Conservation (phyloP, 495 filamentous ascomycete genomes). For the Pseudevernia furfuracea region DNA sequence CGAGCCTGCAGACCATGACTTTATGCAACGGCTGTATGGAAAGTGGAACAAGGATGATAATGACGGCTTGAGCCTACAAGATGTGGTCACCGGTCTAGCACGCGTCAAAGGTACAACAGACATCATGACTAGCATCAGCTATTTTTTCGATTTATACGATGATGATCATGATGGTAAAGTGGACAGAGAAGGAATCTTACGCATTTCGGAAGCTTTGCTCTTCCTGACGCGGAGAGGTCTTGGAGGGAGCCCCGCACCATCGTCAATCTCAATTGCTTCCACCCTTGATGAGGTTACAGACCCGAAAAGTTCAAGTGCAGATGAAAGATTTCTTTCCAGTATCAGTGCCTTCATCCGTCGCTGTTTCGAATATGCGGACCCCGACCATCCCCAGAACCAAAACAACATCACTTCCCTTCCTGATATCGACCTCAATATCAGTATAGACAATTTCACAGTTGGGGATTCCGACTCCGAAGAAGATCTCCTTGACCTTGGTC, state of each 20-base stretch:
- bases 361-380: conserved; percentile 98
- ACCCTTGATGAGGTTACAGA: conserved; percentile 31
- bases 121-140: conserved; percentile 94
- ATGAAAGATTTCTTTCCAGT: conserved; percentile 81
- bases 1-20: conserved; percentile 90
- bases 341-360: conserved; percentile 91
- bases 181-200: conserved; percentile 91
- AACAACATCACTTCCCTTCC: conserved; percentile 21
- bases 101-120: conserved; percentile 85
- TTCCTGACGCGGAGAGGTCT: conserved; percentile 85
- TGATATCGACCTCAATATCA: conserved; percentile 31
- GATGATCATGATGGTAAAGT: conserved; percentile 85
- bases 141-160: conserved; percentile 96
- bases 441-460: conserved; percentile 61
- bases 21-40: conserved; percentile 80
- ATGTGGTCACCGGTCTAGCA: conserved; percentile 85
- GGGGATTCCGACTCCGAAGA: conserved; percentile 68
- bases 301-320: conserved; percentile 39
- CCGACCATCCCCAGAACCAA: conserved; percentile 63
- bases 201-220: conserved; percentile 87
- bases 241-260: conserved; percentile 58
- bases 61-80: conserved; percentile 71
- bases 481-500: conserved; percentile 57
- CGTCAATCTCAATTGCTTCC: conserved; percentile 25
- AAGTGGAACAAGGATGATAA: conserved; percentile 76